Percentiles rank a stretch among this genome's conserved stretches.
These are phyloP conservation scores for Helotiales sp. DNA, from an alignment of 2,329 filamentous ascomycete species.

Conservation along the genomic window DNA sequence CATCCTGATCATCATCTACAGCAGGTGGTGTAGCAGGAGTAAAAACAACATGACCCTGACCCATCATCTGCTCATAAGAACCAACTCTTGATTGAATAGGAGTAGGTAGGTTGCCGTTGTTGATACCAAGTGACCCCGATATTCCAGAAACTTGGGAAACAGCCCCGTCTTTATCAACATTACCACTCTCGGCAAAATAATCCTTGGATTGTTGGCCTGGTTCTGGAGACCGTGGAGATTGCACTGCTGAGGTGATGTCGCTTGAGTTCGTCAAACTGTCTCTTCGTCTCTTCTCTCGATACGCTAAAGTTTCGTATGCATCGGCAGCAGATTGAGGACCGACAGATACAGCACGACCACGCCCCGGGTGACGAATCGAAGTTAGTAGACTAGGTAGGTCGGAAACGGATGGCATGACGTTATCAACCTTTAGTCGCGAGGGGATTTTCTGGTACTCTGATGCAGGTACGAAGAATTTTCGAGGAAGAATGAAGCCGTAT, in stretches of 20 bases:
- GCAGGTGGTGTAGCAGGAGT: conserved; percentile 43
- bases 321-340: conserved; percentile 96
- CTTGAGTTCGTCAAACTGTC: conserved; percentile 53
- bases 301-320: conserved; percentile 92
- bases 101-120: conserved; percentile 51
- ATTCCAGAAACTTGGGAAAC: conserved; percentile 47
- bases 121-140: conserved; percentile 49
- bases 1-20: conserved; percentile 40
- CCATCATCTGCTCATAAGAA: conserved; percentile 77
- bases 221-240: conserved; percentile 24
- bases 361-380: conserved; percentile 77
- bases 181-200: conserved; percentile 18
- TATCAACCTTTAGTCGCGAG: conserved; percentile 74
- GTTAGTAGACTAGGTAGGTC: conserved; percentile 83
- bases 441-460: conserved; percentile 90
- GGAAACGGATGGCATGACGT: conserved; percentile 86
- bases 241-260: conserved; percentile 21
- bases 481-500: conserved; percentile 77
- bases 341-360: conserved; percentile 82
- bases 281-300: conserved; percentile 73
- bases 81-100: conserved; percentile 54
- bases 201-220: conserved; percentile 22
- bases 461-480: conserved; percentile 89
- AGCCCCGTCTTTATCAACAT: conserved; percentile 33
- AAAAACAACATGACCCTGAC: conserved; percentile 58